A percentile compares a stretch with the other conserved stretches of the same genome.
These are phyloP conservation scores for Castanea mollissima DNA, from an alignment of 306 rosid species.

Conservation along the genomic window DNA sequence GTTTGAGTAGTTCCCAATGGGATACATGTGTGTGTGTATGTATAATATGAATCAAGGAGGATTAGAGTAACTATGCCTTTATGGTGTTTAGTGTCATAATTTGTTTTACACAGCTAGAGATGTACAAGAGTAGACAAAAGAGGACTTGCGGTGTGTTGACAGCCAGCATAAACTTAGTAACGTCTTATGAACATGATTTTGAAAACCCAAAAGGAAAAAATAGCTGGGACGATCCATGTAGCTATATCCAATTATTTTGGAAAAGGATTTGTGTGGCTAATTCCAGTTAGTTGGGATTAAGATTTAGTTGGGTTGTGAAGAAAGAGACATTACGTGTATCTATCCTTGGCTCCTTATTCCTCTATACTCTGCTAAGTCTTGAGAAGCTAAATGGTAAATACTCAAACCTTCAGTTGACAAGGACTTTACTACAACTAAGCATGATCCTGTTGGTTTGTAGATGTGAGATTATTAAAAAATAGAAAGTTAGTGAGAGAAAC, in stretches of 20 bases:
- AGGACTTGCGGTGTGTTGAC: too few species aligned
- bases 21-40: too few species aligned
- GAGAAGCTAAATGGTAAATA: not conserved
- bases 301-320: not conserved
- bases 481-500: not conserved
- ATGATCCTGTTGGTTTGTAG: not conserved
- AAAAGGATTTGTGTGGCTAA: not conserved
- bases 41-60: too few species aligned
- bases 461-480: not conserved
- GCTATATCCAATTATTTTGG: slow-evolving; percentile 8
- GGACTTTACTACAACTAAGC: not conserved
- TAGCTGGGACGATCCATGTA: not conserved
- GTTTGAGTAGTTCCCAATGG: too few species aligned
- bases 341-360: not conserved
- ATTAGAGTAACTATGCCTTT: not conserved
- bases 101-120: not conserved
- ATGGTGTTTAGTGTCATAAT: not conserved
- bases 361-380: not conserved
- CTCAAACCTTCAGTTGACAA: not conserved
- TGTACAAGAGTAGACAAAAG: not conserved
- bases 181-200: too few species aligned
- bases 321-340: not conserved
- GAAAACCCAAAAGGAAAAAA: not conserved
- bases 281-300: not conserved
- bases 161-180: too few species aligned